A percentile compares a stretch with the other conserved stretches of the same genome.
Conservation (phyloP, 108 stramenopile genomes). For the Pseudonitzschia multistriata region DNA sequence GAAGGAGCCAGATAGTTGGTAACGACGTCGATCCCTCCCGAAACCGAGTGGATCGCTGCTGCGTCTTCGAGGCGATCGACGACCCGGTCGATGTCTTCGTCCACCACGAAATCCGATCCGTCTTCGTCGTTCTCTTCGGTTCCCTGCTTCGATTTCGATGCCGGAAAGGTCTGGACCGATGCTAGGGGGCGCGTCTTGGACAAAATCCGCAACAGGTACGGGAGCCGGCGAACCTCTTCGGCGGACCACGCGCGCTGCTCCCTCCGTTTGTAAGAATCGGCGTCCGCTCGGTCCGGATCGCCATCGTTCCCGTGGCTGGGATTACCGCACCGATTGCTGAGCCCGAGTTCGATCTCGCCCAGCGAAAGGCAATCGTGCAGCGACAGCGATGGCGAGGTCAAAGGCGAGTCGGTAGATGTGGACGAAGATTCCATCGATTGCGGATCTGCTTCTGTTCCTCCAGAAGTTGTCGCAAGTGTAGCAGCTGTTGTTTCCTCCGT, state of each 20-base stretch:
- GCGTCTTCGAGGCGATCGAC: constrained; percentile 69
- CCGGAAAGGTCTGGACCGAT: constrained; percentile 17
- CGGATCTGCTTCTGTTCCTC: too few species aligned
- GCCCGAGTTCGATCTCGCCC: constrained; percentile 60
- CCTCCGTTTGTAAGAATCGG: not conserved
- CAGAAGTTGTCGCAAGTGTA: too few species aligned
- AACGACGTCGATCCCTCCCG: constrained; percentile 66
- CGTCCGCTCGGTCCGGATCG: not conserved
- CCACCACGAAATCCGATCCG: not conserved
- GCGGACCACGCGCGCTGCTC: too few species aligned
- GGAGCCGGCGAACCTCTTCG: constrained; percentile 58
- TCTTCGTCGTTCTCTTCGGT: not conserved
- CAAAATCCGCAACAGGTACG: constrained; percentile 57
- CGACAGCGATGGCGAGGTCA: constrained; percentile 11
- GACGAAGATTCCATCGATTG: too few species aligned
- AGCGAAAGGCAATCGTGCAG: constrained; percentile 67
- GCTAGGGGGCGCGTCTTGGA: constrained; percentile 50
- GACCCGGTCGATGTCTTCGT: constrained; percentile 34
- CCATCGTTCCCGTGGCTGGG: not conserved
- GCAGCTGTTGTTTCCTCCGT: too few species aligned
- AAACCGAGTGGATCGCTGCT: constrained; percentile 62
- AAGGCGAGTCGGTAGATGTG: not conserved
- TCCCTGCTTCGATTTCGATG: constrained; percentile 3
- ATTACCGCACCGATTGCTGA: constrained; percentile 17
- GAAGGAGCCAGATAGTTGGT: constrained; percentile 55